A percentile compares a stretch with the other conserved stretches of the same genome.
Conservation (phyloP, 345 rosid genomes). For the Aethionema arabicum region DNA sequence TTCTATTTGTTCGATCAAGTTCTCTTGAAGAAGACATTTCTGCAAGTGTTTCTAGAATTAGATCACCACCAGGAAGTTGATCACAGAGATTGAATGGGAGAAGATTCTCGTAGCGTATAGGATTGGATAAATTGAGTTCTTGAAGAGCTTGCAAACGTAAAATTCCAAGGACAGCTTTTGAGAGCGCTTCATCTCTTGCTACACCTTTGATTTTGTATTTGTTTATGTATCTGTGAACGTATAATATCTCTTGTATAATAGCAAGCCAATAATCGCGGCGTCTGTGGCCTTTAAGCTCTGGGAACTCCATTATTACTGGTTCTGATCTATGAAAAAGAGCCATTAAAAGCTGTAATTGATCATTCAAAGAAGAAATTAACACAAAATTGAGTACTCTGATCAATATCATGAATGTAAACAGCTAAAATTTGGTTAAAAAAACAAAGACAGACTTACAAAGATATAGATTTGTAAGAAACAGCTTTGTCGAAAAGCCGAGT, state of each 20-base stretch:
- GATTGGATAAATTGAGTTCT: slow-evolving; percentile 50
- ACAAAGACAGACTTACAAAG: slow-evolving; percentile 60
- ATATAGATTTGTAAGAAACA: slow-evolving; percentile 73
- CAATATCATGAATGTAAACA: too few relatives aligned
- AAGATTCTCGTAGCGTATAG: slow-evolving; percentile 50
- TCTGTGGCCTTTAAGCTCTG: slow-evolving; percentile 91
- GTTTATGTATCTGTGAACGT: slow-evolving; percentile 64
- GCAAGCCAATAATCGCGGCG: slow-evolving; percentile 96
- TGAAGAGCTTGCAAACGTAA: slow-evolving; percentile 80
- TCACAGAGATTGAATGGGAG: slow-evolving; percentile 91
- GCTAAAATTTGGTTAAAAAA: background rate
- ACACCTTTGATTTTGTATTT: slow-evolving; percentile 66
- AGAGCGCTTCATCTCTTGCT: slow-evolving; percentile 69
- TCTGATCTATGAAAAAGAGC: slow-evolving; percentile 66
- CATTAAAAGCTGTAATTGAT: slow-evolving; percentile 27
- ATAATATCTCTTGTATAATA: slow-evolving; percentile 69
- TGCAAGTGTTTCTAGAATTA: slow-evolving; percentile 86
- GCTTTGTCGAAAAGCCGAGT: slow-evolving; percentile 97
- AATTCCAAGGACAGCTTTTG: slow-evolving; percentile 84
- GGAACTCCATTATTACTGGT: slow-evolving; percentile 85
- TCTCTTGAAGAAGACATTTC: slow-evolving; percentile 58
- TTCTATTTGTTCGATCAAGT: slow-evolving; percentile 44
- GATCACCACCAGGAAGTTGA: slow-evolving; percentile 95
- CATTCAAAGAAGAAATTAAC: slow-evolving; percentile 6
- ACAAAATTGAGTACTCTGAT: slow-evolving; percentile 6